Evolutionary conservation across 2,329 filamentous ascomycete genomes (phyloP).

Genomic region (Fusarium sp.): DNA sequence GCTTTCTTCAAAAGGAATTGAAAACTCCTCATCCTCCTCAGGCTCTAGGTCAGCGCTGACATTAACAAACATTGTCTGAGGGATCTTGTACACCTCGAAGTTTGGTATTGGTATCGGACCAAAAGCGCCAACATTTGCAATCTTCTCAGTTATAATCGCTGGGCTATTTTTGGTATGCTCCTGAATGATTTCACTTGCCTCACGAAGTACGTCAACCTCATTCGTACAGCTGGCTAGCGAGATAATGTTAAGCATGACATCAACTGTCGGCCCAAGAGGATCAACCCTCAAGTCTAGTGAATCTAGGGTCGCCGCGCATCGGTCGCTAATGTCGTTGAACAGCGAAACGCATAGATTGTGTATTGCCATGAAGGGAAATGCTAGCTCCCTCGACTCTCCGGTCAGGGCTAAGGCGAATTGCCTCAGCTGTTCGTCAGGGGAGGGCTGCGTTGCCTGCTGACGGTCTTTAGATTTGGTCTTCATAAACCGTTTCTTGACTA

Average conservation of each 20-base stretch:
- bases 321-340: background rate
- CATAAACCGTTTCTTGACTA: background rate
- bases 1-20: background rate
- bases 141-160: background rate
- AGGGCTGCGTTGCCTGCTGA: too few species aligned
- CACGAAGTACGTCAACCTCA: background rate
- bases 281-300: background rate
- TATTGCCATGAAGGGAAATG: background rate
- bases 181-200: background rate
- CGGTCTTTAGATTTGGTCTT: background rate
- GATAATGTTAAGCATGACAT: background rate
- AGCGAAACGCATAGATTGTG: background rate
- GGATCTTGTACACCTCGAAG: background rate
- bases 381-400: background rate
- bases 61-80: background rate
- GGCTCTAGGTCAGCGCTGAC: background rate
- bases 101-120: background rate
- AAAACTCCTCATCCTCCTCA: background rate
- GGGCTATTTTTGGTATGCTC: too few species aligned
- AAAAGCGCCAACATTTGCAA: background rate
- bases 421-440: background rate
- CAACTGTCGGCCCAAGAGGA: too few species aligned
- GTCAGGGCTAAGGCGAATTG: background rate
- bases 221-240: background rate
- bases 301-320: background rate